Base-by-base conservation (phyloP, 1,284 basidiomycete genomes). In the Pseudomicrostroma phylloplanum region DNA sequence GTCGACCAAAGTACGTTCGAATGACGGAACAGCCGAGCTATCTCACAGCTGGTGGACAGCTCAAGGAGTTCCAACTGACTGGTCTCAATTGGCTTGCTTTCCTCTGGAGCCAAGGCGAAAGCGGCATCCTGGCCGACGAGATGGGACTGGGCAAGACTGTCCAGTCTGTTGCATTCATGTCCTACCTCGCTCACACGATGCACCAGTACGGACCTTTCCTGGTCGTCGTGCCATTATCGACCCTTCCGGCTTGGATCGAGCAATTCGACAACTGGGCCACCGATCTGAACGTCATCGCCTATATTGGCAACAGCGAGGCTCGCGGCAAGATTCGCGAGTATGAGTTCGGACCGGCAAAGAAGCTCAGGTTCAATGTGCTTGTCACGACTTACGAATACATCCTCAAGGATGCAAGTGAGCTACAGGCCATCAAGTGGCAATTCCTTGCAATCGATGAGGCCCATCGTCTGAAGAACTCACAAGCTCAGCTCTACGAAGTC, bases 371-470 rank as follows among this genome's bases (percentile, higher is more conserved):
- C 85, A 92, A 98, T 78, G 96, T 98, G 23, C 82, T 97, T 64
- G 81, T 98, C 61, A 98, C 96, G 15, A 98, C 96, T 0, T 99
- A 96, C 81, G 96, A 99, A 80, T 98, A 97, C 79, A 94, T 99
- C 80, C 96, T 97, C 84, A 96, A 96, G 83, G 96, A 99, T 81
- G 87, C 92, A 17, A 90, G 89, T 1, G 81, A 91, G 66, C 84
- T 98, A 56, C 87, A 87, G 77, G 92, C 93, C 82, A 87, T 94
- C 78, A 93, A 92, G 80, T 98, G 96, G 96, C 82, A 96, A 21
- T 93, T 96, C 80, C 96, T 97, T 89, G 96, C 98, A 80, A 96
- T 99, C 70, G 96, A 98, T 79, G 96, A 98, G 88, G 96, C 96
- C 6, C 96, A 99, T 82, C 90, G 96, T 26, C 82, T 99, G 69